phyloP scores from a whole-genome alignment of 1,284 basidiomycete species.

The Xerocomus amazonicus region DNA sequence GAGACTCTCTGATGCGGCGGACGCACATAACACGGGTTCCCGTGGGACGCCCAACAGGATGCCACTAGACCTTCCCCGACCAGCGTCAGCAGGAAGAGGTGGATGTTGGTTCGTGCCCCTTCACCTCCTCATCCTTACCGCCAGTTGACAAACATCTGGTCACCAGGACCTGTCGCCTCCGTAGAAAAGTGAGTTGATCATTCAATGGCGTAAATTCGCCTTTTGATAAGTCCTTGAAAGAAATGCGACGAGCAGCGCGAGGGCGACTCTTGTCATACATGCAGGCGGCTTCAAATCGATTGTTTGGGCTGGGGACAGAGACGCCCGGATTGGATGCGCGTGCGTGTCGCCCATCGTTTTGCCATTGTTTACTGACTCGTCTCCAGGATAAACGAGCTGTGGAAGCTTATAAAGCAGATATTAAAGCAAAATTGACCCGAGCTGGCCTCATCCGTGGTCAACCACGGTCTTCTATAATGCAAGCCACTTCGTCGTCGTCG shows the following conservation, averaged over 20 bases:
- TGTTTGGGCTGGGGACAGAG: conserved; percentile 79
- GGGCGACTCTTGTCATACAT: conserved; percentile 73
- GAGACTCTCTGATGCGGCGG: conserved; percentile 37
- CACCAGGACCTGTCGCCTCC: conserved; percentile 72
- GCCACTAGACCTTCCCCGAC: conserved; percentile 50
- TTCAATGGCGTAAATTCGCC: background rate
- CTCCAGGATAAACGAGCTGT: conserved; percentile 76
- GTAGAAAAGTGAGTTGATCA: conserved; percentile 58
- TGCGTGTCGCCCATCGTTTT: conserved; percentile 38
- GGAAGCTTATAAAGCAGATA: conserved; percentile 75
- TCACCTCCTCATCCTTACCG: background rate
- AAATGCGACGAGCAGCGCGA: conserved; percentile 83
- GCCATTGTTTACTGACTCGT: conserved; percentile 8
- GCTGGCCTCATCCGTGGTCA: conserved; percentile 77
- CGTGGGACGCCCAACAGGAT: conserved; percentile 48
- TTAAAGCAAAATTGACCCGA: conserved; percentile 72
- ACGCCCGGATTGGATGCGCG: conserved; percentile 81
- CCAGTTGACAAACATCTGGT: conserved; percentile 14
- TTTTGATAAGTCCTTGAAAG: conserved; percentile 35
- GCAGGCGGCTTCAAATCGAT: conserved; percentile 68
- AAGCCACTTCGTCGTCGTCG: conserved; percentile 32
- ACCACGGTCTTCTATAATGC: conserved; percentile 54
- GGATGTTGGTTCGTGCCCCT: conserved; percentile 63
- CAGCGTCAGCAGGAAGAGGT: conserved; percentile 56
- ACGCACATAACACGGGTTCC: conserved; percentile 37